Conservation (phyloP, 495 filamentous ascomycete species). For the Talaromyces trachyspermus region DNA sequence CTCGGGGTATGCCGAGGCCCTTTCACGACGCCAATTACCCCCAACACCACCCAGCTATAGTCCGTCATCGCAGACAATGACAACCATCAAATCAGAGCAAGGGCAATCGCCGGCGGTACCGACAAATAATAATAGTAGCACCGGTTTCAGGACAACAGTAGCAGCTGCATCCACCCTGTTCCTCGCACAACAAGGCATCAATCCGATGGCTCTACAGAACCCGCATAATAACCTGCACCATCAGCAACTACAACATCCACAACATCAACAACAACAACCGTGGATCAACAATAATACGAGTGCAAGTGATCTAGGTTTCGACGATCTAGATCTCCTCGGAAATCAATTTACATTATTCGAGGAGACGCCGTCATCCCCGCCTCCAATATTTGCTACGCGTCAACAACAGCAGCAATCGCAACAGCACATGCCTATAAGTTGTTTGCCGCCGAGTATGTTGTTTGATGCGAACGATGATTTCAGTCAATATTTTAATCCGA, state of each 20-base stretch:
- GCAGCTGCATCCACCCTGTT: constrained; percentile 5
- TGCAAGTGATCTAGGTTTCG: no score
- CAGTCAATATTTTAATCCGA: constrained; percentile 38
- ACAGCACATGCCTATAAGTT: no score
- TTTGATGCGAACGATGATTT: constrained; percentile 31
- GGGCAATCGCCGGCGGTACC: no score
- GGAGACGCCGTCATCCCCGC: no score
- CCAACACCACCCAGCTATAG: constrained; percentile 26
- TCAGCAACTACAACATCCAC: background rate
- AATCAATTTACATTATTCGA: constrained; percentile 30
- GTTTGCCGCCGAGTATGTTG: constrained; percentile 18
- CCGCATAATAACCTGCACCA: constrained; percentile 16
- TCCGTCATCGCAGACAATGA: no score
- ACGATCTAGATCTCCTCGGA: constrained; percentile 38
- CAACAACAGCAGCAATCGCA: constrained; percentile 36
- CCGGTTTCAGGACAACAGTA: constrained; percentile 1
- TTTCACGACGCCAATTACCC: constrained; percentile 15
- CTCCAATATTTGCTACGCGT: constrained; percentile 9
- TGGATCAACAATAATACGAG: no score
- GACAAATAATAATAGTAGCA: no score
- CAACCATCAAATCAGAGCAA: no score
- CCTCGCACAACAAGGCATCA: constrained; percentile 27
- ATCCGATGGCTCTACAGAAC: constrained; percentile 31
- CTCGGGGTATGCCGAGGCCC: no score
- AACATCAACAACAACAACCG: constrained; percentile 22